Base-by-base conservation (phyloP, 768 basidiomycete genomes). In the Tricholoma saponaceum region DNA sequence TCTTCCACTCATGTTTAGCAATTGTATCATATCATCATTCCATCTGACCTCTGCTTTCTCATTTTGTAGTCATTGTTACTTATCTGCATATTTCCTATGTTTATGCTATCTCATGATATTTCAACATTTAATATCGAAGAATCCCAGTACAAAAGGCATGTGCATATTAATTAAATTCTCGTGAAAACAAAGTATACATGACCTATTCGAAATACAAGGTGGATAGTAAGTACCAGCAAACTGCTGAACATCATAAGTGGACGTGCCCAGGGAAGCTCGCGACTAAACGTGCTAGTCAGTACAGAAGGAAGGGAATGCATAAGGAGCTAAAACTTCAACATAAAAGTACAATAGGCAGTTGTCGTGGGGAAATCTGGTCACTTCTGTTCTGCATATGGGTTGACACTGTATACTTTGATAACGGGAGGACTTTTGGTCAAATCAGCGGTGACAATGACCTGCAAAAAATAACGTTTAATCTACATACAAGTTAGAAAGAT, bases 401-500 rank as follows among this genome's bases (percentile, higher is more conserved):
- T 95, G 67, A 94, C 90, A 66, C 92, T 94, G 79, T 95, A 95
- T 57, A 98, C 94, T 73, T 97, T 95, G 80, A 98, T 90, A 66
- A 98, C 92, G 4, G 95, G 95, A 39, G 95, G 95, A 64, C 90
- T 93, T 83, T 96, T 97, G 60, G 92, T 93, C 64, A 96, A 74
- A 71, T 98, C 95, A 30, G 93, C 93, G 41, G 94, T 95, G 64
- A 97, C 87, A 66, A 97, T 95, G 64, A 95, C 93, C 92, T 94
- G 63, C 5, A 59, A 50, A 55, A n/a, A 54, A 39, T 33, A 54
- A 33, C 54, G 60, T 49, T 66, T 58, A 59, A 13, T 12, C 43
- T 18, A 28, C n/a, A 32, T 5, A 20, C 22, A 22, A 44, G n/a
- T 26, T 25, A 50, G 20, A 30, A 49, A 60, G 9, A 55, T n/a